A percentile compares a stretch with the other conserved stretches of the same genome.
These are phyloP conservation scores for Paecilomyces niveus DNA, from an alignment of 2,329 filamentous ascomycete genomes.

Conservation along the genomic window DNA sequence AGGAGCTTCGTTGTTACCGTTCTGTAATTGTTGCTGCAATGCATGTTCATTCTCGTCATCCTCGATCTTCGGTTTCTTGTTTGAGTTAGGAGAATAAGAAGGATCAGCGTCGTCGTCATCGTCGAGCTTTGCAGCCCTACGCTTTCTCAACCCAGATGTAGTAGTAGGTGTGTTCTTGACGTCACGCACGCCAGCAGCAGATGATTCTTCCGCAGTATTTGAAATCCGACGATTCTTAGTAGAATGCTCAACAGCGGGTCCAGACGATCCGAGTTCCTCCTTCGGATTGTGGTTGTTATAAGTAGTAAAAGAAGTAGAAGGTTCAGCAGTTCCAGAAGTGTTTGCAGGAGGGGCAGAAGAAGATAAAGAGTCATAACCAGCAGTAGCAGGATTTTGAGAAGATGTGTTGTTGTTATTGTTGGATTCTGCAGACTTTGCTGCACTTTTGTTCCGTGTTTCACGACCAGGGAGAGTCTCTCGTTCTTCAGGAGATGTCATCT, in stretches of 20 bases:
- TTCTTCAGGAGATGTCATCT: neutral
- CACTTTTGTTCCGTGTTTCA: neutral
- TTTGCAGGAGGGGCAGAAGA: neutral
- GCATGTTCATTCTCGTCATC: slow-evolving; percentile 16
- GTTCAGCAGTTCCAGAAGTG: neutral
- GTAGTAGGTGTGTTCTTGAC: neutral
- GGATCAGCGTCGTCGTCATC: neutral
- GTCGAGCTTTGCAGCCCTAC: slow-evolving; percentile 1
- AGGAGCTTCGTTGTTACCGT: slow-evolving; percentile 13
- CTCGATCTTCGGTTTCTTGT: slow-evolving; percentile 27
- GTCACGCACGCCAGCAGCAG: neutral
- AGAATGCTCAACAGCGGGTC: neutral
- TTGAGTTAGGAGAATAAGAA: slow-evolving; percentile 6
- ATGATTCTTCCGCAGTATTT: neutral
- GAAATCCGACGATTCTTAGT: neutral
- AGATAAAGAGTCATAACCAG: neutral
- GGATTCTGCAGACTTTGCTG: neutral
- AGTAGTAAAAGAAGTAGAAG: neutral
- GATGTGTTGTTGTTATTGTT: neutral
- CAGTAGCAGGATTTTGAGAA: neutral
- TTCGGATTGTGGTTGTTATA: neutral
- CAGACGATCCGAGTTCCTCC: neutral
- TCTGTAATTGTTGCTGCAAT: slow-evolving; percentile 14
- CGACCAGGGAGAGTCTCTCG: neutral
- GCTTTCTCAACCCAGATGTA: slow-evolving; percentile 4